Evolutionary conservation across 208 protist species (phyloP).

Genomic region (Crithidia expoeki): DNA sequence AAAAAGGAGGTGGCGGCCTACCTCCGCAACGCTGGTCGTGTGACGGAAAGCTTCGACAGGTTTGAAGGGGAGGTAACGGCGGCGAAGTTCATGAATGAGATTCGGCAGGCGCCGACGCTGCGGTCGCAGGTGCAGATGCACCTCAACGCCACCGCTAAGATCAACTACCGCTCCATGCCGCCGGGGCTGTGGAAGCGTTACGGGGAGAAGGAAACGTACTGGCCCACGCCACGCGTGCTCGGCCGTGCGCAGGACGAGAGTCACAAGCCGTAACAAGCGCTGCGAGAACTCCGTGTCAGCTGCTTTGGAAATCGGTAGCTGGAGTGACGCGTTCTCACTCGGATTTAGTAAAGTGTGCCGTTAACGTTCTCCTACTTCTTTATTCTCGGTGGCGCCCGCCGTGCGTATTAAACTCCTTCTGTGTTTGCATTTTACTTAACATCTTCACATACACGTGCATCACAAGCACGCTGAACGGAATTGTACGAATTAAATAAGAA

Average conservation of each 20-base stretch:
- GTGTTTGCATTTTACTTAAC: too few species aligned
- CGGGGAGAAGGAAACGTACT: constrained; percentile 72
- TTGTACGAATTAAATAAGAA: too few species aligned
- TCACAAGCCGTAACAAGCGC: constrained; percentile 21
- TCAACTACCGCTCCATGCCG: constrained; percentile 91
- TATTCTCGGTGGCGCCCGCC: too few species aligned
- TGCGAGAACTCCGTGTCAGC: not conserved
- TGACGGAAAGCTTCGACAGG: constrained; percentile 84
- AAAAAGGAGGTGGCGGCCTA: constrained; percentile 77
- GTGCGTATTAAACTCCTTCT: too few species aligned
- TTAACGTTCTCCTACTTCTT: too few species aligned
- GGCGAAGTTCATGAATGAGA: constrained; percentile 86
- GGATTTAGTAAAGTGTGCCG: too few species aligned
- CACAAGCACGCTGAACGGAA: too few species aligned
- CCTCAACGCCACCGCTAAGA: constrained; percentile 85
- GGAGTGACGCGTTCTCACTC: too few species aligned
- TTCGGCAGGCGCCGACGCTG: constrained; percentile 70
- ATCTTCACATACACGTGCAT: too few species aligned
- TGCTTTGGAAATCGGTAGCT: not conserved
- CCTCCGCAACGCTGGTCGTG: constrained; percentile 57
- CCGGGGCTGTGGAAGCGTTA: constrained; percentile 88
- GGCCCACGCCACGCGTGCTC: constrained; percentile 70
- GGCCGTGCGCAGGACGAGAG: constrained; percentile 59
- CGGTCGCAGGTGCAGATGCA: constrained; percentile 91
- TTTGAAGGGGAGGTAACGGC: constrained; percentile 85